Conservation (phyloP, 257 asterid species). For the Fraxinus cuspidata region DNA sequence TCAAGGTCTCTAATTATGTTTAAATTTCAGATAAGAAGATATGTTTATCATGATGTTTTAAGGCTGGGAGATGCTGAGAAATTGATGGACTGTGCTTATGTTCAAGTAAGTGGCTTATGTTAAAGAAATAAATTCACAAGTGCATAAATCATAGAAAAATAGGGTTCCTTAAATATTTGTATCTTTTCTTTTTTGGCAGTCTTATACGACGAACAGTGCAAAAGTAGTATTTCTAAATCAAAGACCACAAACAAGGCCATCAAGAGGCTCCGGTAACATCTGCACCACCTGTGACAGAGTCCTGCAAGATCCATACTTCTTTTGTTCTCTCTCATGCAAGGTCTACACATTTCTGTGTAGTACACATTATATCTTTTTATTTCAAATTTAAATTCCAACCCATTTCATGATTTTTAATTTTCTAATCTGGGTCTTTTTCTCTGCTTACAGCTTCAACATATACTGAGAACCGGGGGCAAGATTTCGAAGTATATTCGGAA, state of each 20-base stretch:
- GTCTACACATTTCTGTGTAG: slow-evolving; percentile 21
- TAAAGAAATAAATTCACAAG: background rate
- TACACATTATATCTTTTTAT: background rate
- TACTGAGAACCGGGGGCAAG: slow-evolving; percentile 25
- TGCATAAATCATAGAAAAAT: background rate
- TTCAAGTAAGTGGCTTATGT: slow-evolving; percentile 53
- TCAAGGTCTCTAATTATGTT: background rate
- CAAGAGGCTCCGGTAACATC: slow-evolving; percentile 25
- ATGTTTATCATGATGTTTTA: slow-evolving; percentile 30
- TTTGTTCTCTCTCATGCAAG: slow-evolving; percentile 55
- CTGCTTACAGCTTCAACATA: slow-evolving; percentile 38
- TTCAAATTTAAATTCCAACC: slow-evolving; percentile 7
- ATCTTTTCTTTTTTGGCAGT: slow-evolving; percentile 19
- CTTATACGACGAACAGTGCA: slow-evolving; percentile 37
- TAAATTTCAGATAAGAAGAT: slow-evolving; percentile 10
- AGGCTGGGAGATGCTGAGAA: slow-evolving; percentile 45
- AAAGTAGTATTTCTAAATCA: slow-evolving; percentile 38
- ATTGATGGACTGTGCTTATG: slow-evolving; percentile 58
- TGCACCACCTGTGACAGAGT: slow-evolving; percentile 38
- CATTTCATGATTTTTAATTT: background rate
- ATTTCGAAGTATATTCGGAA: slow-evolving; percentile 28
- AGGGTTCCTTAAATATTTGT: background rate
- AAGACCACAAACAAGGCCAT: slow-evolving; percentile 31
- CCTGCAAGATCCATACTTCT: slow-evolving; percentile 35
- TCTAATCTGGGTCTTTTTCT: slow-evolving; percentile 19